Base-by-base conservation (phyloP, 495 filamentous ascomycete species). In the Aspergillus homomorphus region DNA sequence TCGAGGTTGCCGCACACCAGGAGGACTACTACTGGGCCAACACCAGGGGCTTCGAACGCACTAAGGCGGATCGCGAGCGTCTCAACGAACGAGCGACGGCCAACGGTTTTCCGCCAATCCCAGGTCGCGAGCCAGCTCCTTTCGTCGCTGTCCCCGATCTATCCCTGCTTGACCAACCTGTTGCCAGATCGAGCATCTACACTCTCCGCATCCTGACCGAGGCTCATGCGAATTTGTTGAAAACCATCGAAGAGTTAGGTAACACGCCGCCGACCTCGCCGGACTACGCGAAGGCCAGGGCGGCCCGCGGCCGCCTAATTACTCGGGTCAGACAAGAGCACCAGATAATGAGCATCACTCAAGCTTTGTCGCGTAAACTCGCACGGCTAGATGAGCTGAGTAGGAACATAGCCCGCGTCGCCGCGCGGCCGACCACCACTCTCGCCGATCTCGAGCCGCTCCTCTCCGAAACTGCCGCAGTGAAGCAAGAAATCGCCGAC, bases 1-100 rank as follows among this genome's bases (percentile, higher is more conserved):
- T 79, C 14, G 74, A 82, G 55, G 65, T 87, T 44, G 82, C 77
- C 1, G 68, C 67, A 18, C 52, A 58, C 14, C 43, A 24, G 0
- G 46, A 15, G 48, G 61, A 45, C 15, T 45, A 26, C 12, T 7
- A 53, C 0, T 66, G 63, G 54, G 33, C 59, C 28, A 56, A 43
- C n/a, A 53, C 57, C 20, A 78, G 74, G 22, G 64, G 69, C 18
- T 68, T 62, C 58, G 60, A 70, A 19, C 43, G 72, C 16, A 56
- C 75, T 0, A 20, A 71, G 0, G 58, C 70, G 9, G 73, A 66
- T 43, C 66, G 72, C 6, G 62, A 68, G 12, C 69, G 69, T 19
- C 74, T 80, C 30, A 63, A 74, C 5, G 62, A 76, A 53, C 57
- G 70, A 23, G 65, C 69, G 43, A 61, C 66, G 14, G 65, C 76